Evolutionary conservation across 495 filamentous ascomycete species (phyloP).

Genomic region (Tricharina praecox): DNA sequence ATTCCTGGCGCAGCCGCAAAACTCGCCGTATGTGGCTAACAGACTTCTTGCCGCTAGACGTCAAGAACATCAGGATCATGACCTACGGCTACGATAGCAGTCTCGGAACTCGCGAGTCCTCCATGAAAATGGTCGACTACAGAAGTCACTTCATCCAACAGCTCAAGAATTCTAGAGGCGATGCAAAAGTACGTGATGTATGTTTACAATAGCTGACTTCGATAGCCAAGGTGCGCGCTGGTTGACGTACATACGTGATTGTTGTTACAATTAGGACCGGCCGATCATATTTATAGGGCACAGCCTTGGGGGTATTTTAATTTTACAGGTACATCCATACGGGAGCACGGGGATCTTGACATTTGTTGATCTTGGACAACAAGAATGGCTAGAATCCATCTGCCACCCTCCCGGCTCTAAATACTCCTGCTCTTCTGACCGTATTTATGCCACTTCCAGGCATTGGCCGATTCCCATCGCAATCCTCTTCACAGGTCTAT

Average conservation of each 20-base stretch:
- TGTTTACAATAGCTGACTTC: neutral
- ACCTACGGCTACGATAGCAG: conserved; percentile 29
- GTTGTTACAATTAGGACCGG: conserved; percentile 14
- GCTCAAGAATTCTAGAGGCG: conserved; percentile 16
- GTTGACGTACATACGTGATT: neutral
- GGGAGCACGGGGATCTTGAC: neutral
- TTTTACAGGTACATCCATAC: conserved; percentile 20
- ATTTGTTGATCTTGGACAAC: neutral
- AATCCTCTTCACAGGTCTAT: conserved; percentile 7
- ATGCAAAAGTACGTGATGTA: conserved; percentile 9
- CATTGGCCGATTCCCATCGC: conserved; percentile 2
- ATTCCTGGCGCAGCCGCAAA: conserved; percentile 25
- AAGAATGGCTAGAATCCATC: too few species aligned
- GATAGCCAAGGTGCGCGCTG: neutral
- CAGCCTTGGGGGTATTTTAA: conserved; percentile 27
- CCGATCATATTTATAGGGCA: conserved; percentile 28
- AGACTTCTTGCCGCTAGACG: conserved; percentile 25
- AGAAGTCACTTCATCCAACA: conserved; percentile 19
- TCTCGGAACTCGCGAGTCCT: conserved; percentile 14
- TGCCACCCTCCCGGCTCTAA: too few species aligned
- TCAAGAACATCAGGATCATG: conserved; percentile 20
- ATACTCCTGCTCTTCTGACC: too few species aligned
- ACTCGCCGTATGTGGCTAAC: conserved; percentile 26
- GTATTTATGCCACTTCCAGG: too few species aligned
- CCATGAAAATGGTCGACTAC: conserved; percentile 21